Conservation (phyloP, 768 basidiomycete species). For the Phaeotremella skinneri region DNA sequence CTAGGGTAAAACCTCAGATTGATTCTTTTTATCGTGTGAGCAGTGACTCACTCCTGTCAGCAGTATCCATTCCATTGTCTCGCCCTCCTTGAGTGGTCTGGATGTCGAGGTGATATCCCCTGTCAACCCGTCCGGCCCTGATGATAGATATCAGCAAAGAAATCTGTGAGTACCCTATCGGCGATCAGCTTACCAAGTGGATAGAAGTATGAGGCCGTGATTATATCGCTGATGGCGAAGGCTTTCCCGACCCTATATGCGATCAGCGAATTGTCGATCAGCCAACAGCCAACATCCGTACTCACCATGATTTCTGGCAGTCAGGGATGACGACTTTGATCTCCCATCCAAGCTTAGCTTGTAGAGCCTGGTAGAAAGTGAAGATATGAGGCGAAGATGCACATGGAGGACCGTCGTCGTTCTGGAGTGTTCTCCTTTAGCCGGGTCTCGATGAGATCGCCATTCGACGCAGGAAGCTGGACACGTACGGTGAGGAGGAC, state of each 20-base stretch:
- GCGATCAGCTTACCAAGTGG: slow-evolving; percentile 37
- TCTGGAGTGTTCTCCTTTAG: slow-evolving; percentile 29
- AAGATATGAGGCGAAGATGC: slow-evolving; percentile 53
- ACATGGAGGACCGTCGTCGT: slow-evolving; percentile 54
- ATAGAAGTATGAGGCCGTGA: slow-evolving; percentile 51
- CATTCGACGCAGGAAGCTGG: neutral
- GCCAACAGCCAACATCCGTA: slow-evolving; percentile 9
- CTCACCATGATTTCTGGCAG: slow-evolving; percentile 52
- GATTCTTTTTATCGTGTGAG: neutral
- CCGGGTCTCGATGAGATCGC: neutral
- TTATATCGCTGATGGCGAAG: slow-evolving; percentile 49
- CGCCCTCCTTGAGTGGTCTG: slow-evolving; percentile 69
- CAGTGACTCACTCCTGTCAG: slow-evolving; percentile 62
- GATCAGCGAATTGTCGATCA: slow-evolving; percentile 8
- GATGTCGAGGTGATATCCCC: slow-evolving; percentile 67
- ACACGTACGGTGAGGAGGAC: slow-evolving; percentile 47
- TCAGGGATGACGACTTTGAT: slow-evolving; percentile 53
- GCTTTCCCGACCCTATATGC: slow-evolving; percentile 48
- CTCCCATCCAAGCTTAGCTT: slow-evolving; percentile 47
- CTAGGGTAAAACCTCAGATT: slow-evolving; percentile 12
- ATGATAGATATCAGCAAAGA: slow-evolving; percentile 5
- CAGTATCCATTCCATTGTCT: slow-evolving; percentile 87
- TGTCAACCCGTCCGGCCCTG: slow-evolving; percentile 46
- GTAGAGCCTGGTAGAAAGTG: slow-evolving; percentile 48
- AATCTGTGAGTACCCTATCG: neutral